Conservation (phyloP, 108 stramenopile species). For the Nitzschia sp. region DNA sequence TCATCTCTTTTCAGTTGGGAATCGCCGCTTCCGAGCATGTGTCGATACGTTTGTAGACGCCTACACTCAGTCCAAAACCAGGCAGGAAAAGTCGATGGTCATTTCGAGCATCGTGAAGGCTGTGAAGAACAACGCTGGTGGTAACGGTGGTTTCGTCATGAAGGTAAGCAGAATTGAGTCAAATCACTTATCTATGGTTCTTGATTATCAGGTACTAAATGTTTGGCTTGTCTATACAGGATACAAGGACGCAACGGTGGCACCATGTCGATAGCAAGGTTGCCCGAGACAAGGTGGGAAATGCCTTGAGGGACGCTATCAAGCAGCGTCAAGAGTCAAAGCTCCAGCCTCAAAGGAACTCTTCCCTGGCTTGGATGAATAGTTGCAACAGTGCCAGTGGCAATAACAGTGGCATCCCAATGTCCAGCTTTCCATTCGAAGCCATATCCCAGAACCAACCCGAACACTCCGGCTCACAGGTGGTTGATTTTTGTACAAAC, state of each 20-base stretch:
- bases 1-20: slow-evolving; percentile 14
- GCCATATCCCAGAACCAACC: background rate
- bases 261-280: slow-evolving; percentile 27
- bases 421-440: background rate
- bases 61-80: slow-evolving; percentile 14
- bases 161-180: slow-evolving; percentile 5
- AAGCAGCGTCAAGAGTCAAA: slow-evolving; percentile 14
- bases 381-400: background rate
- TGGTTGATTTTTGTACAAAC: background rate
- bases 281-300: slow-evolving; percentile 28
- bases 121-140: slow-evolving; percentile 1
- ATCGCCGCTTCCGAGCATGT: slow-evolving; percentile 17
- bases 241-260: slow-evolving; percentile 15
- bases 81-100: slow-evolving; percentile 26
- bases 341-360: background rate
- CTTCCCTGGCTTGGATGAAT: background rate
- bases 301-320: slow-evolving; percentile 24
- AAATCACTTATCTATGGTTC: background rate
- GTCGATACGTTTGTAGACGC: slow-evolving; percentile 9
- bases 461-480: background rate
- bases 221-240: background rate
- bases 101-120: slow-evolving; percentile 6
- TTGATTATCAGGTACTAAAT: background rate
- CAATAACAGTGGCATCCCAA: background rate
- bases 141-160: slow-evolving; percentile 19